phyloP scores from a whole-genome alignment of 1,139 yeast species.

The Hyphopichia fennica region DNA sequence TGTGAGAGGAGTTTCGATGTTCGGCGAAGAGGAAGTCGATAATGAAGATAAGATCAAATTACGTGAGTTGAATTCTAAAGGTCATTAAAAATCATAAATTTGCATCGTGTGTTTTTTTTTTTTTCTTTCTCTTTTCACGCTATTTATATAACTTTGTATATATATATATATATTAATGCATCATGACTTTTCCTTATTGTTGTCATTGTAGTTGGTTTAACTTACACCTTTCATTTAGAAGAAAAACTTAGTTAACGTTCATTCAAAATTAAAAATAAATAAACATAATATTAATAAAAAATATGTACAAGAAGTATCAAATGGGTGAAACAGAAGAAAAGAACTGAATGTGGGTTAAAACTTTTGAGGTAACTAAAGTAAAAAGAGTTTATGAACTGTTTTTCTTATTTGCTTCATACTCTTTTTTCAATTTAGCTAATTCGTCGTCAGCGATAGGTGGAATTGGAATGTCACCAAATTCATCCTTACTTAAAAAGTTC shows the following conservation, averaged over 20 bases:
- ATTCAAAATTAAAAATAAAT: neutral
- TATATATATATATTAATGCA: neutral
- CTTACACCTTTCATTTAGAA: neutral
- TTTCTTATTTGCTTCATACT: constrained; percentile 53
- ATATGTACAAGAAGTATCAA: neutral
- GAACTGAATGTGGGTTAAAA: neutral
- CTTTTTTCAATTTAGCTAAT: constrained; percentile 66
- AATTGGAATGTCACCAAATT: constrained; percentile 85
- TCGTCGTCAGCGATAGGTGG: constrained; percentile 87
- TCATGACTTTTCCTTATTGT: neutral
- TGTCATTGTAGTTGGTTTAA: neutral
- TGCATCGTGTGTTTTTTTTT: neutral
- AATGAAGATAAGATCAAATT: constrained; percentile 13
- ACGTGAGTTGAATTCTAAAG: neutral
- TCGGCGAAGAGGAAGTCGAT: constrained; percentile 5
- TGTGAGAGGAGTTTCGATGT: constrained; percentile 25
- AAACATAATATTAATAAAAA: neutral
- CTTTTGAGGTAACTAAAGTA: too few species aligned
- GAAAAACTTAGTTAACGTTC: neutral
- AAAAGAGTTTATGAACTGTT: neutral
- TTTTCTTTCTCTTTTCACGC: too few species aligned
- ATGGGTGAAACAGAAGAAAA: neutral
- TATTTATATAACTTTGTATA: neutral
- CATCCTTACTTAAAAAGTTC: constrained; percentile 72
- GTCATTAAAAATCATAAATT: neutral